Percentiles rank a stretch among this genome's conserved stretches.
Evolutionary conservation across 805 yeast species (phyloP).

Genomic region (Yamadazyma ubonensis): DNA sequence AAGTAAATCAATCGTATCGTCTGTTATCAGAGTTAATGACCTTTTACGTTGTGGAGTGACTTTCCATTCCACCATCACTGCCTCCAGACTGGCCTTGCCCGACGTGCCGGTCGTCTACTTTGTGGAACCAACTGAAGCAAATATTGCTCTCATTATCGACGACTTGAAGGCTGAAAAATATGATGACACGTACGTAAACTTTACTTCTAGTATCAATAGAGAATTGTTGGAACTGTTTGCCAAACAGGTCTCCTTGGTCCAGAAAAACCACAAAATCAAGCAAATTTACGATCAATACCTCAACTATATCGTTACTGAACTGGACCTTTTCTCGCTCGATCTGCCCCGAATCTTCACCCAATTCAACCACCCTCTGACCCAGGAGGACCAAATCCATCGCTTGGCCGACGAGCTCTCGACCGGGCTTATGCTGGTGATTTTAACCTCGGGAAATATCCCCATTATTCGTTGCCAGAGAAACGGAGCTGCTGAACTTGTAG

Average conservation of each 20-base stretch:
- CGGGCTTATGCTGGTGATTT: slow-evolving; percentile 76
- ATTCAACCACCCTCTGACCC: slow-evolving; percentile 67
- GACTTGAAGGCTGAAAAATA: slow-evolving; percentile 78
- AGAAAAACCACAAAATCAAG: slow-evolving; percentile 67
- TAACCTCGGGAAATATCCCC: slow-evolving; percentile 76
- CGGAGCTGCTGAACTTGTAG: slow-evolving; percentile 94
- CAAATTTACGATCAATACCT: slow-evolving; percentile 95
- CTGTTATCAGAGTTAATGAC: slow-evolving; percentile 91
- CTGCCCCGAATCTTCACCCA: slow-evolving; percentile 60
- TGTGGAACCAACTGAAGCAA: slow-evolving; percentile 80
- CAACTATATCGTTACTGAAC: slow-evolving; percentile 90
- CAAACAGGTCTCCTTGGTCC: slow-evolving; percentile 68
- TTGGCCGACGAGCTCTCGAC: slow-evolving; percentile 70
- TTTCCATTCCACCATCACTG: slow-evolving; percentile 71
- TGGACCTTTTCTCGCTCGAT: slow-evolving; percentile 81
- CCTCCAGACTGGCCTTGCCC: slow-evolving; percentile 78
- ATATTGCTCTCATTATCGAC: slow-evolving; percentile 63
- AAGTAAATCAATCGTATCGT: slow-evolving; percentile 83
- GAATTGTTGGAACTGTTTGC: slow-evolving; percentile 87
- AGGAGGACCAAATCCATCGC: slow-evolving; percentile 70
- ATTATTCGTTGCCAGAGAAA: slow-evolving; percentile 87
- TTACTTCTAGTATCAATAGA: slow-evolving; percentile 76
- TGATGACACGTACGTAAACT: slow-evolving; percentile 78
- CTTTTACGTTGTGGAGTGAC: slow-evolving; percentile 88
- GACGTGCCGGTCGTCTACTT: slow-evolving; percentile 96